Evolutionary conservation across 345 rosid genomes (phyloP).

Genomic region (Hypericum androsaemum): DNA sequence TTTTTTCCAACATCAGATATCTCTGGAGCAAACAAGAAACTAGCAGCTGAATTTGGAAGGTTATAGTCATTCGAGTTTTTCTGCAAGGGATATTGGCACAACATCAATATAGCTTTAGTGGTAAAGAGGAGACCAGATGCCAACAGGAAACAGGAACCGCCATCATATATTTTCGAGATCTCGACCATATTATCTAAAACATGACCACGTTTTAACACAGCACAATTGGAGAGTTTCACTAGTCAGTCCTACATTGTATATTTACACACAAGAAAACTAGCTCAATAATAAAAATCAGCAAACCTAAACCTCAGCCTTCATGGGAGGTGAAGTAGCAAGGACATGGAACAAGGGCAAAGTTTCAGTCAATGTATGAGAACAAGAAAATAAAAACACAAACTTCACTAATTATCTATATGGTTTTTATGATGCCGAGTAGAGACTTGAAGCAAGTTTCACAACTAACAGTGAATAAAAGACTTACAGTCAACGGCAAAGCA

Average conservation of each 20-base stretch:
- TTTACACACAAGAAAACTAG: no score
- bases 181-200: no score
- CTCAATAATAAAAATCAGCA: no score
- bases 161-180: no score
- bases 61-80: slow-evolving; percentile 37
- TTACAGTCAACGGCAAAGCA: slow-evolving; percentile 47
- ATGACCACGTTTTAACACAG: no score
- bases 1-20: slow-evolving; percentile 46
- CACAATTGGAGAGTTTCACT: no score
- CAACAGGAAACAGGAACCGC: slow-evolving; percentile 3
- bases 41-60: slow-evolving; percentile 44
- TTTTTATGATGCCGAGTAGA: not conserved
- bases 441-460: not conserved
- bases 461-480: slow-evolving; percentile 4
- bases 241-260: no score
- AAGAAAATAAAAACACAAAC: no score
- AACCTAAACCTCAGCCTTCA: no score
- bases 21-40: slow-evolving; percentile 53
- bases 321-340: no score
- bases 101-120: not conserved
- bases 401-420: not conserved
- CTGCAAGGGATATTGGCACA: slow-evolving; percentile 29
- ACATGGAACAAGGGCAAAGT: no score
- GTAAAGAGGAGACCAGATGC: not conserved
- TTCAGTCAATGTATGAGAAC: no score